These are phyloP conservation scores for Chrysosporium queenslandicum DNA, from an alignment of 2,329 filamentous ascomycete genomes.

Conservation along the genomic window DNA sequence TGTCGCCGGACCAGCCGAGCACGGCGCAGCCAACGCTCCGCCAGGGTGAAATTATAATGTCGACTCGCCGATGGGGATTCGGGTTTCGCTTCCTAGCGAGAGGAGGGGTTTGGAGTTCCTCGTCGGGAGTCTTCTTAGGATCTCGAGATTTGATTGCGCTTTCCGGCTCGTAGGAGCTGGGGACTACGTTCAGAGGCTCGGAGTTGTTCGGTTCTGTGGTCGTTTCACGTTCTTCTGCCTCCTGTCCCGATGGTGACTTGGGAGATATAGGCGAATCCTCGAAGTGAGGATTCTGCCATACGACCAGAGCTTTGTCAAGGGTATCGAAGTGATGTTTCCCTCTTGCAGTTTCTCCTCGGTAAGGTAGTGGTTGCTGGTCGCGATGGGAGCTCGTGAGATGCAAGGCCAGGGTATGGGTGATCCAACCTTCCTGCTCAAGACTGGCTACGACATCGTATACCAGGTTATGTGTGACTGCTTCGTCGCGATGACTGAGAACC, in stretches of 20 bases:
- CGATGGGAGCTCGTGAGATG: slow-evolving; percentile 61
- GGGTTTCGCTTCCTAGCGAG: slow-evolving; percentile 41
- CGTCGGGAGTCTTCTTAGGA: not conserved
- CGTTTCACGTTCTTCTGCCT: not conserved
- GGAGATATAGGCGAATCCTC: slow-evolving; percentile 11
- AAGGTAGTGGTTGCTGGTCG: slow-evolving; percentile 55
- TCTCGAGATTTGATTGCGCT: not conserved
- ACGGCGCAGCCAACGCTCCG: slow-evolving; percentile 79
- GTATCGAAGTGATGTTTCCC: slow-evolving; percentile 66
- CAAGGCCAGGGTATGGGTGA: slow-evolving; percentile 72
- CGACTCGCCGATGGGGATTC: slow-evolving; percentile 72
- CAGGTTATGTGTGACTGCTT: slow-evolving; percentile 57
- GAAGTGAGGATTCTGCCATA: slow-evolving; percentile 67
- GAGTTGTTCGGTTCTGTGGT: not conserved
- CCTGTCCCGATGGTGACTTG: not conserved
- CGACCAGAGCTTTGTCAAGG: slow-evolving; percentile 81
- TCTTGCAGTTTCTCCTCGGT: slow-evolving; percentile 34
- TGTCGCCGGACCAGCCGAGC: slow-evolving; percentile 78
- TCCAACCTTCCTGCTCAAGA: slow-evolving; percentile 58
- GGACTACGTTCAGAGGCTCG: not conserved
- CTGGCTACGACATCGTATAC: slow-evolving; percentile 59
- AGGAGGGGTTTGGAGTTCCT: not conserved
- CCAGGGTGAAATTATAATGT: slow-evolving; percentile 87
- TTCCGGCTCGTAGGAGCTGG: not conserved
- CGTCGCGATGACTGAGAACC: slow-evolving; percentile 67